Percentiles rank a stretch among this genome's conserved stretches.
Conservation (phyloP, 1,139 yeast genomes). For the Sugiyamaella neomexicana region DNA sequence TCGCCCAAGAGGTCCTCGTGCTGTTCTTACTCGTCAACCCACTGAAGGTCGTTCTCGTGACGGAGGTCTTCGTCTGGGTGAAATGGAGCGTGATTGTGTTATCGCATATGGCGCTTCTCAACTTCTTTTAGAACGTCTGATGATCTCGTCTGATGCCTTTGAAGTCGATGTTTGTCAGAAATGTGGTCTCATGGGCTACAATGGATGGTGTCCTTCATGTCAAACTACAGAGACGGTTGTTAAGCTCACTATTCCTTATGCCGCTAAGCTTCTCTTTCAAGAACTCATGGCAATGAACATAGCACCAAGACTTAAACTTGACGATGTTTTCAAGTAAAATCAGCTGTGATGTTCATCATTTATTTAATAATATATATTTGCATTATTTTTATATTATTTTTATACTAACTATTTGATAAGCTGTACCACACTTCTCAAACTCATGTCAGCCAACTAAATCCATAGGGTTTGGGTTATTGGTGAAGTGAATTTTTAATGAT, state of each 20-base stretch:
- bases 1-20: slow-evolving; percentile 98
- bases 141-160: slow-evolving; percentile 96
- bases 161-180: slow-evolving; percentile 92
- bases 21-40: slow-evolving; percentile 97
- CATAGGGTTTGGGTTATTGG: no score
- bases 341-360: neutral
- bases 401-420: neutral
- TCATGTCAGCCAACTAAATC: neutral
- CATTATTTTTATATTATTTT: neutral
- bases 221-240: slow-evolving; percentile 82
- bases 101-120: slow-evolving; percentile 99
- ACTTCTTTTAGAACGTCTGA: slow-evolving; percentile 84
- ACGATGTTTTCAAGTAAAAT: slow-evolving; percentile 61
- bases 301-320: slow-evolving; percentile 89
- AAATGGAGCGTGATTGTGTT: slow-evolving; percentile 99
- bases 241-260: slow-evolving; percentile 96
- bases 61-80: slow-evolving; percentile 98
- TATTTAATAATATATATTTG: slow-evolving; percentile 10
- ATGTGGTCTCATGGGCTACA: slow-evolving; percentile 98
- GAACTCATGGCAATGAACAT: slow-evolving; percentile 96
- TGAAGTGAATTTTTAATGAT: no score
- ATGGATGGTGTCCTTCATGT: slow-evolving; percentile 97
- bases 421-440: no score
- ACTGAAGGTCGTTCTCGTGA: slow-evolving; percentile 99
- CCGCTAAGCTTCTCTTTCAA: slow-evolving; percentile 93